Conservation (phyloP, 371 early-diverging fungal species). For the Mucor circinelloides region DNA sequence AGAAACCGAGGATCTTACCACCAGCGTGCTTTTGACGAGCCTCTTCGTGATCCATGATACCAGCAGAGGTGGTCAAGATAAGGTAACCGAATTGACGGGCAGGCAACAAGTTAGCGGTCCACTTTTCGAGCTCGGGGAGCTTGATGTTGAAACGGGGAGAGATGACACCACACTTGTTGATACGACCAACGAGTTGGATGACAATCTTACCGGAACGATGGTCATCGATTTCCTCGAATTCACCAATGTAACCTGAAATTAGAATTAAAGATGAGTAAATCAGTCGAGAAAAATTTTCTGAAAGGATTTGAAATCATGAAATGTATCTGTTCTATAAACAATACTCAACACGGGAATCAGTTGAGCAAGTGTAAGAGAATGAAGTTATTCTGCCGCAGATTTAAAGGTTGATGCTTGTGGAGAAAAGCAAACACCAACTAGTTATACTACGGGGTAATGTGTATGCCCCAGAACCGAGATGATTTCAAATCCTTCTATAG, state of each 20-base stretch:
- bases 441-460: slow-evolving; percentile 66
- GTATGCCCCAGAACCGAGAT: neutral
- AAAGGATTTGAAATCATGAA: slow-evolving; percentile 3
- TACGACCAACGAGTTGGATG: slow-evolving; percentile 97
- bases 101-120: slow-evolving; percentile 97
- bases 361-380: slow-evolving; percentile 23
- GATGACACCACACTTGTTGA: slow-evolving; percentile 99
- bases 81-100: slow-evolving; percentile 99
- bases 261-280: neutral
- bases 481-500: neutral
- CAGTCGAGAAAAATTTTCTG: neutral
- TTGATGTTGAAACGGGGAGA: slow-evolving; percentile 99
- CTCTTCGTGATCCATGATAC: slow-evolving; percentile 99
- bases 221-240: slow-evolving; percentile 98
- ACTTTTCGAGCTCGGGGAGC: slow-evolving; percentile 95
- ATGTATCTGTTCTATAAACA: slow-evolving; percentile 24
- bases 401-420: slow-evolving; percentile 62
- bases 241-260: slow-evolving; percentile 96
- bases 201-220: slow-evolving; percentile 99
- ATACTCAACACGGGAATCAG: slow-evolving; percentile 15
- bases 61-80: slow-evolving; percentile 96
- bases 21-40: slow-evolving; percentile 98
- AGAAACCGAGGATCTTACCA: slow-evolving; percentile 98
- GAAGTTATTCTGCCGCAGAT: slow-evolving; percentile 62
- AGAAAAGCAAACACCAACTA: slow-evolving; percentile 55